Conservation (phyloP, 2,329 filamentous ascomycete genomes). For the Ramichloridium luteum region DNA sequence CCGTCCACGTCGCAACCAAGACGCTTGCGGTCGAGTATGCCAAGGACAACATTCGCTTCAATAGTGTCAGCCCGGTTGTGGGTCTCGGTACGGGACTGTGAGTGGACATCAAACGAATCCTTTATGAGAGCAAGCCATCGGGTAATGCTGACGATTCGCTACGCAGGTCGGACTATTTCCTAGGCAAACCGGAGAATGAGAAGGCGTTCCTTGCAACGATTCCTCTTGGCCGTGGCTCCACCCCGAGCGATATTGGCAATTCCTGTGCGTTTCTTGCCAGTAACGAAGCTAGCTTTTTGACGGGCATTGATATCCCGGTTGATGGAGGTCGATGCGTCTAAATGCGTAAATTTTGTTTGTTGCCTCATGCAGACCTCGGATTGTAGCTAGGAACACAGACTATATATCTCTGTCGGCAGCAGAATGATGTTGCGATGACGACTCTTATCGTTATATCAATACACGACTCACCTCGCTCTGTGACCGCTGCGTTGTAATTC, state of each 20-base stretch:
- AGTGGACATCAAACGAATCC: slow-evolving; percentile 11
- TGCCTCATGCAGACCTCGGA: no score
- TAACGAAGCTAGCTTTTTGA: slow-evolving; percentile 60
- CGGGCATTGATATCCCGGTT: slow-evolving; percentile 57
- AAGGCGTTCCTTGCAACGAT: slow-evolving; percentile 43
- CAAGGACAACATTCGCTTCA: slow-evolving; percentile 59
- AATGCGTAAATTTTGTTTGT: no score
- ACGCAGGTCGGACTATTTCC: no score
- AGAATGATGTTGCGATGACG: no score
- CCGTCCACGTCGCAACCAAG: slow-evolving; percentile 48
- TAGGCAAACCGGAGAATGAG: slow-evolving; percentile 50
- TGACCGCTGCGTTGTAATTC: no score
- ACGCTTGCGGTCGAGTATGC: slow-evolving; percentile 63
- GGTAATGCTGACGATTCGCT: no score
- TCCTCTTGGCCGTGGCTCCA: slow-evolving; percentile 43
- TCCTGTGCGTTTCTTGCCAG: slow-evolving; percentile 58
- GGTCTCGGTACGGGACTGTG: slow-evolving; percentile 23
- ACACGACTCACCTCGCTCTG: no score
- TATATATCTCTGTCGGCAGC: no score
- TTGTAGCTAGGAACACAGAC: no score
- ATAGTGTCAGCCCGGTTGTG: slow-evolving; percentile 46
- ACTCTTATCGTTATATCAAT: no score
- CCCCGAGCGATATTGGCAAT: slow-evolving; percentile 57
- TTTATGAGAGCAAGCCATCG: no score
- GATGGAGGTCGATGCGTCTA: slow-evolving; percentile 42